Base-by-base conservation (phyloP, 2,329 filamentous ascomycete genomes). In the Sphaceloma murrayae region DNA sequence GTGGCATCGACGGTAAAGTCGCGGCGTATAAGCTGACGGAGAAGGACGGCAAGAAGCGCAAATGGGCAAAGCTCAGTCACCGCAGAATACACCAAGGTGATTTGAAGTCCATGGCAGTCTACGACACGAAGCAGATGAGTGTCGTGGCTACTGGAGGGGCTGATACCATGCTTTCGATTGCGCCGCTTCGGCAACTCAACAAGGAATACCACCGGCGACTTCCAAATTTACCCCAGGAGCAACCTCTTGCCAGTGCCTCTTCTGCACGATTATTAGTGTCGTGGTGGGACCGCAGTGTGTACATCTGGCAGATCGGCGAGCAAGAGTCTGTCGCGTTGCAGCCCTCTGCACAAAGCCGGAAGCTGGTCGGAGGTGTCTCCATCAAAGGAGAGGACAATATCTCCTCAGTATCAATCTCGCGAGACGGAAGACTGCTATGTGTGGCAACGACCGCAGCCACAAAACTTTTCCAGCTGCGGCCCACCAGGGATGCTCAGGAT, bases 71-170 rank as follows among this genome's bases (percentile, higher is more conserved):
- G 62, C 73, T 85, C n/a, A 83, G 78, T 62, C 86, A 94, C 58
- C 75, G 85, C 52, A 75, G 86, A 57, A 88, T 89, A 58, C 91
- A 98, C 59, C 78, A 82, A 34, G 88, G 96, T 62, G 91, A 98
- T 66, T 87, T 96, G 56, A 96, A 96, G 67, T 77, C 86, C 1
- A 85, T 96, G 77, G 84, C 87, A 24, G 80, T 85, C 0, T 96
- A 89, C 52, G 91, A 98, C 62, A 81, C 81, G 43, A 79, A 75
- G 40, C 78, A 78, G 39, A 76, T 94, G 57, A 96, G 86, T 56
- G 78, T 96, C 45, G 72, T 94, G 8, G 84, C 94, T 11, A 93
- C 89, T 51, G 91, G 91, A 75, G 91, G 87, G 32, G 82, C 88
- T 38, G 91, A 96, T 63, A 82, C 87, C 3, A 79, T 78, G 39